phyloP scores from a whole-genome alignment of 2,329 filamentous ascomycete genomes.

The Cladosporium sp. region DNA sequence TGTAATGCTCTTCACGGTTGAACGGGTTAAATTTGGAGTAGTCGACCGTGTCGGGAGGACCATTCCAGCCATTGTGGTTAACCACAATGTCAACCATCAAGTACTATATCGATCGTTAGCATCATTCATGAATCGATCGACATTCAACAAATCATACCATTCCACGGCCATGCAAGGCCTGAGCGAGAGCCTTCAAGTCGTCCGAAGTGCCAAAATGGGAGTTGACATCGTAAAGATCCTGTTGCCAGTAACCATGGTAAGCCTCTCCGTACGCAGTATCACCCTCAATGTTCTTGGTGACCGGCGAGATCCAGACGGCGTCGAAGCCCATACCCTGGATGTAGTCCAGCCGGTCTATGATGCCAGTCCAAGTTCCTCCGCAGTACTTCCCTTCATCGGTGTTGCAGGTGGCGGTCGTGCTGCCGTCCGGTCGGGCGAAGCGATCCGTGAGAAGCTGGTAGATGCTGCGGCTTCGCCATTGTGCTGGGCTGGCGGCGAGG shows the following conservation, averaged over 20 bases:
- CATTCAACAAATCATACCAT: slow-evolving; percentile 27
- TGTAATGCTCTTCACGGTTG: slow-evolving; percentile 38
- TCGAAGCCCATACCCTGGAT: slow-evolving; percentile 47
- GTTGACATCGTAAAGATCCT: slow-evolving; percentile 43
- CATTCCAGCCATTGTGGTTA: slow-evolving; percentile 35
- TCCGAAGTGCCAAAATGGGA: slow-evolving; percentile 32
- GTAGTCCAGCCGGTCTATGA: slow-evolving; percentile 57
- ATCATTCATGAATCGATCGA: background rate
- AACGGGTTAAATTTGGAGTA: slow-evolving; percentile 37
- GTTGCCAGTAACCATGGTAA: slow-evolving; percentile 55
- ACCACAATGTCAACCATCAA: slow-evolving; percentile 37
- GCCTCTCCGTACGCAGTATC: slow-evolving; percentile 36
- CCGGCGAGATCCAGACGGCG: slow-evolving; percentile 49
- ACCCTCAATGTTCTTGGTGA: slow-evolving; percentile 43
- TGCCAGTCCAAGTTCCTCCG: slow-evolving; percentile 56
- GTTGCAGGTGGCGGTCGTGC: slow-evolving; percentile 36
- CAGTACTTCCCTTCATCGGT: slow-evolving; percentile 46
- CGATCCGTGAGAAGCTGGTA: slow-evolving; percentile 42
- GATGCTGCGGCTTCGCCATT: slow-evolving; percentile 38
- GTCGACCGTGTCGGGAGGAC: slow-evolving; percentile 24
- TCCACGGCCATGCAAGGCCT: slow-evolving; percentile 32
- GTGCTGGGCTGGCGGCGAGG: slow-evolving; percentile 23
- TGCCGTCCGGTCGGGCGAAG: slow-evolving; percentile 37
- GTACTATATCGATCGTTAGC: slow-evolving; percentile 25
- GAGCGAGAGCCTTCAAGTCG: slow-evolving; percentile 33